Evolutionary conservation across 2,329 filamentous ascomycete genomes (phyloP).

Genomic region (Stemphylium vesicarium): DNA sequence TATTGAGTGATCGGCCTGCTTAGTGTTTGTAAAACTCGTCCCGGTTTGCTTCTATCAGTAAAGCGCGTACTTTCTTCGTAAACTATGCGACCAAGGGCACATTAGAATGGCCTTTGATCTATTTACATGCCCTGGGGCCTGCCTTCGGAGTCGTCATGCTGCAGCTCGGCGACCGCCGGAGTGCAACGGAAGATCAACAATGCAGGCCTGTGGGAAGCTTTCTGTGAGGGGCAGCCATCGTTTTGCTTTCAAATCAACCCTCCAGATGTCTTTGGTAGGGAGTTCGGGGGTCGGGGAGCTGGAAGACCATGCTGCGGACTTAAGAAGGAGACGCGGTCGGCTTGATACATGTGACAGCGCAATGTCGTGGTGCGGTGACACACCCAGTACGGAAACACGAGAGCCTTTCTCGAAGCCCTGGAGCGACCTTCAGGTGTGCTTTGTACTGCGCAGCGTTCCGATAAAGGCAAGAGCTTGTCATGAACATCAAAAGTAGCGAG

Average conservation of each 20-base stretch:
- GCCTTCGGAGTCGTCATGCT: conserved; percentile 11
- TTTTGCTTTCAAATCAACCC: conserved; percentile 4
- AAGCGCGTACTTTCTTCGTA: neutral
- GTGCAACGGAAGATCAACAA: neutral
- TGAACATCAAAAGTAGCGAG: neutral
- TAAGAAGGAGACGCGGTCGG: neutral
- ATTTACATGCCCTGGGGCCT: neutral
- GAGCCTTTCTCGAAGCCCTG: neutral
- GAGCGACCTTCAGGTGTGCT: neutral
- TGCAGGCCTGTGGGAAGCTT: conserved; percentile 2
- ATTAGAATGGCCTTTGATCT: neutral
- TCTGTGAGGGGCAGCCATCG: neutral
- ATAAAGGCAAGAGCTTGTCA: neutral
- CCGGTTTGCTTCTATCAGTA: neutral
- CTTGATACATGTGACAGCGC: neutral
- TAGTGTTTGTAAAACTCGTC: conserved; percentile 1
- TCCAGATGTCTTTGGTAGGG: neutral
- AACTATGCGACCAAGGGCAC: too few relatives aligned
- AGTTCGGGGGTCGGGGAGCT: neutral
- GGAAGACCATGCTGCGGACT: neutral
- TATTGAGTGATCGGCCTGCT: conserved; percentile 22
- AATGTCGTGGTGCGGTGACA: neutral
- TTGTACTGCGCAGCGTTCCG: neutral
- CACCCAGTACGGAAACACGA: neutral
- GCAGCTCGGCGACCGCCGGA: neutral